Conservation (phyloP, 805 yeast genomes). For the Kodamaea kaohsiungensis region DNA sequence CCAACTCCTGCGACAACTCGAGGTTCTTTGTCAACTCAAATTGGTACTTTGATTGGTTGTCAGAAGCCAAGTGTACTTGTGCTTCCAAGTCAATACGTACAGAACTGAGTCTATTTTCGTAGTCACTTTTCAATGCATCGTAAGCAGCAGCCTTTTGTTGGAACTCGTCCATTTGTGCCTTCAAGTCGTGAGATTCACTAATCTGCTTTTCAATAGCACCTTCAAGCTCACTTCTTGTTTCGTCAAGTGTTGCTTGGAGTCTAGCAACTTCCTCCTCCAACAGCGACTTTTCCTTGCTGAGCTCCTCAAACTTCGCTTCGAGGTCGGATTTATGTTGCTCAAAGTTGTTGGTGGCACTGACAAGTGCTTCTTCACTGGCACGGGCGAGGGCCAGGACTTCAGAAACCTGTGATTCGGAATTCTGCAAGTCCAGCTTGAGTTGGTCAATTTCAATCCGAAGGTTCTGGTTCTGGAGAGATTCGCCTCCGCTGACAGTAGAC, state of each 20-base stretch:
- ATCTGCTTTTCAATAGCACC: slow-evolving; percentile 19
- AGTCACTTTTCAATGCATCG: slow-evolving; percentile 34
- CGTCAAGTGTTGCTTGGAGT: slow-evolving; percentile 3
- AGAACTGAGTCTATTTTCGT: slow-evolving; percentile 29
- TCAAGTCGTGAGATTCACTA: slow-evolving; percentile 28
- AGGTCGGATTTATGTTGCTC: slow-evolving; percentile 37
- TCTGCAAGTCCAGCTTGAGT: slow-evolving; percentile 54
- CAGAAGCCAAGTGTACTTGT: slow-evolving; percentile 49
- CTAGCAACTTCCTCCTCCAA: slow-evolving; percentile 17
- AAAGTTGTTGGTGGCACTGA: slow-evolving; percentile 53
- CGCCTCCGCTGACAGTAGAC: neutral
- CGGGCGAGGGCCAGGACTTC: slow-evolving; percentile 57
- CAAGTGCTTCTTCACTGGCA: slow-evolving; percentile 67
- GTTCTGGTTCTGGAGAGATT: slow-evolving; percentile 2
- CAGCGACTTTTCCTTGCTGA: slow-evolving; percentile 26
- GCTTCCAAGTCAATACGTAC: slow-evolving; percentile 32
- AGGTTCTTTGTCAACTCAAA: slow-evolving; percentile 57
- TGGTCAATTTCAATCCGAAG: slow-evolving; percentile 38
- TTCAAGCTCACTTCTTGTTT: slow-evolving; percentile 21
- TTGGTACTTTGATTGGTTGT: slow-evolving; percentile 56
- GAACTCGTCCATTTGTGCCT: slow-evolving; percentile 22
- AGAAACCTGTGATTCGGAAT: slow-evolving; percentile 53
- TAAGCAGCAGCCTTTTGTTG: slow-evolving; percentile 33
- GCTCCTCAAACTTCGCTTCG: slow-evolving; percentile 20
- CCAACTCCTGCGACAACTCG: slow-evolving; percentile 41